Conservation (phyloP, 768 basidiomycete species). For the Suillus clintonianus region DNA sequence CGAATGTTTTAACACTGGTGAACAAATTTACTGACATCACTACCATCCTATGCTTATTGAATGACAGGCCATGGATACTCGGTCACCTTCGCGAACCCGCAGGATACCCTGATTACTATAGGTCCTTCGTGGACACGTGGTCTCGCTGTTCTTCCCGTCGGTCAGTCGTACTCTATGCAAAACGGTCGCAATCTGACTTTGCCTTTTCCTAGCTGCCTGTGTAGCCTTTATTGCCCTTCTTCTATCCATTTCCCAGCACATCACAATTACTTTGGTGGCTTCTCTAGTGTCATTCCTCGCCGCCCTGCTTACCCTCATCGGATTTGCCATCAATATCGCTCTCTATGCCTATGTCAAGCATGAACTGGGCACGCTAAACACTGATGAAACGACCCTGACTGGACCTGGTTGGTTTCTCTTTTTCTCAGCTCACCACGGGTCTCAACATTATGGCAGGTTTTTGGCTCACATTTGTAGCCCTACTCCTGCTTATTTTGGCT, state of each 20-base stretch:
- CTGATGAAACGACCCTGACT: slow-evolving; percentile 50
- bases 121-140: slow-evolving; percentile 70
- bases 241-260: slow-evolving; percentile 60
- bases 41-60: slow-evolving; percentile 2
- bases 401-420: slow-evolving; percentile 55
- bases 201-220: slow-evolving; percentile 39
- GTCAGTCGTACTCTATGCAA: slow-evolving; percentile 39
- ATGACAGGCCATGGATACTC: slow-evolving; percentile 57
- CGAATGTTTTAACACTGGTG: slow-evolving; percentile 52
- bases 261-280: slow-evolving; percentile 44
- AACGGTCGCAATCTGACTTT: neutral
- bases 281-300: slow-evolving; percentile 65
- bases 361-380: slow-evolving; percentile 51
- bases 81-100: slow-evolving; percentile 40
- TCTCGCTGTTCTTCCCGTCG: slow-evolving; percentile 74
- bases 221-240: slow-evolving; percentile 66
- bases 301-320: slow-evolving; percentile 65
- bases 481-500: slow-evolving; percentile 64
- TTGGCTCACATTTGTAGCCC: slow-evolving; percentile 71
- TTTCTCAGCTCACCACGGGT: slow-evolving; percentile 4
- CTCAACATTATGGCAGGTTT: slow-evolving; percentile 46
- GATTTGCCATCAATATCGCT: slow-evolving; percentile 78
- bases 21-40: slow-evolving; percentile 4
- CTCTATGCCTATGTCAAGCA: slow-evolving; percentile 64
- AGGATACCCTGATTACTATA: slow-evolving; percentile 40